Percentiles rank a stretch among this genome's conserved stretches.
Evolutionary conservation across 163 green algal species (phyloP).

Genomic region (Picocystis sp.): DNA sequence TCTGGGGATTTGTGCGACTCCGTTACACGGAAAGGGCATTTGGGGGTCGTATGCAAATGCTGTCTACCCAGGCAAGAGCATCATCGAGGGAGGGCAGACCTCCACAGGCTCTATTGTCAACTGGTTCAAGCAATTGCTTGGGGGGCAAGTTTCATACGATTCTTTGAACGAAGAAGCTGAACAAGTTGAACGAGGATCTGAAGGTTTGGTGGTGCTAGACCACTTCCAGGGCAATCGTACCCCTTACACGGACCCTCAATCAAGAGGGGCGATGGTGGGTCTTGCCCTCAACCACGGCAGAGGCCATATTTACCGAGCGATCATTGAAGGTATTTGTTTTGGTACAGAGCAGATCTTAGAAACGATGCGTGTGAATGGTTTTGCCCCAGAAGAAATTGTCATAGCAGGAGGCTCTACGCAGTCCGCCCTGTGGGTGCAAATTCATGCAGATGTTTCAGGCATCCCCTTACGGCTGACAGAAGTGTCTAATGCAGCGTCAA

Average conservation of each 20-base stretch:
- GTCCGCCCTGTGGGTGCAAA: conserved; percentile 46
- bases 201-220: conserved; percentile 48
- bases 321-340: conserved; percentile 51
- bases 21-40: conserved; percentile 41
- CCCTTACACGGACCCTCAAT: conserved; percentile 52
- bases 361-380: conserved; percentile 38
- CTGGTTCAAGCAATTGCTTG: conserved; percentile 19
- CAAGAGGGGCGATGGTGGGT: conserved; percentile 40
- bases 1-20: conserved; percentile 31
- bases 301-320: conserved; percentile 43
- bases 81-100: conserved; percentile 67
- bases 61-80: conserved; percentile 36
- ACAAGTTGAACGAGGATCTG: conserved; percentile 38
- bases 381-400: conserved; percentile 24
- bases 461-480: conserved; percentile 44
- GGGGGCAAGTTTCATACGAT: conserved; percentile 23
- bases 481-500: conserved; percentile 33
- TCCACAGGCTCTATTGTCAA: conserved; percentile 39
- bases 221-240: conserved; percentile 70
- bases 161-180: conserved; percentile 37
- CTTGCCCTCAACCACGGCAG: conserved; percentile 47
- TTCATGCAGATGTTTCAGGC: conserved; percentile 48
- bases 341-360: conserved; percentile 51
- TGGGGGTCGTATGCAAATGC: conserved; percentile 50
- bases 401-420: conserved; percentile 45